A percentile compares a stretch with the other conserved stretches of the same genome.
Evolutionary conservation across 2,329 filamentous ascomycete genomes (phyloP).

Genomic region (Penicillium crustosum): DNA sequence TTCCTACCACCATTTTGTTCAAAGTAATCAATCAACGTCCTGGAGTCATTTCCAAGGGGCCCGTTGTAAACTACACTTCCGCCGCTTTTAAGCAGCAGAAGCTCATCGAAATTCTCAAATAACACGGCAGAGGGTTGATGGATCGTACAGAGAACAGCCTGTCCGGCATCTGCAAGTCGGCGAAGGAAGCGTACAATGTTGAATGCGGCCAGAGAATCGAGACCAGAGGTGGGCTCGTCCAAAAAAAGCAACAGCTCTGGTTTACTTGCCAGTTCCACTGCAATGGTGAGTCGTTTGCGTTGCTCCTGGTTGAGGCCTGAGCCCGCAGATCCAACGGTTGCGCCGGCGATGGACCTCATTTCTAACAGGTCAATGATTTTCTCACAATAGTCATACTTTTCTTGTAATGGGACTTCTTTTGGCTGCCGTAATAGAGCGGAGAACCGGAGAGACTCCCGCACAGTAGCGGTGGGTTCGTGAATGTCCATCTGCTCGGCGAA

Average conservation of each 20-base stretch:
- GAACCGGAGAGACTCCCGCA: slow-evolving; percentile 65
- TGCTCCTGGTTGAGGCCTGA: slow-evolving; percentile 65
- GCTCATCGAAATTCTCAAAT: slow-evolving; percentile 83
- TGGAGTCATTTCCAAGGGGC: slow-evolving; percentile 74
- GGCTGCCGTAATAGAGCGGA: slow-evolving; percentile 65
- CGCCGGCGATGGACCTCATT: slow-evolving; percentile 66
- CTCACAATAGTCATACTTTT: slow-evolving; percentile 69
- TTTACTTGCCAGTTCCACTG: slow-evolving; percentile 62
- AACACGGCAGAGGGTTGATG: slow-evolving; percentile 84
- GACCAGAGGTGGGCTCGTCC: slow-evolving; percentile 63
- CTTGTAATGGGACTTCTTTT: slow-evolving; percentile 54
- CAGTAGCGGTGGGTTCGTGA: slow-evolving; percentile 65
- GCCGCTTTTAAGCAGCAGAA: slow-evolving; percentile 74
- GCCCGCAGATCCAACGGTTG: slow-evolving; percentile 60
- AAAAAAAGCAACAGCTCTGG: slow-evolving; percentile 62
- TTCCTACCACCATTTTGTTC: slow-evolving; percentile 60
- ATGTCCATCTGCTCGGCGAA: slow-evolving; percentile 66
- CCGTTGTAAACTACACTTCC: slow-evolving; percentile 85
- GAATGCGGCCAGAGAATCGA: slow-evolving; percentile 69
- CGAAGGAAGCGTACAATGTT: slow-evolving; percentile 63
- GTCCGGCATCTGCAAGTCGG: slow-evolving; percentile 69
- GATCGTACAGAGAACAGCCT: slow-evolving; percentile 87
- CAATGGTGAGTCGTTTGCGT: slow-evolving; percentile 66
- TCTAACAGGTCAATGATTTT: slow-evolving; percentile 68
- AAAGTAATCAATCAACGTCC: slow-evolving; percentile 69